Conservation (phyloP, 2,329 filamentous ascomycete genomes). For the Corniculantispora saksenae region DNA sequence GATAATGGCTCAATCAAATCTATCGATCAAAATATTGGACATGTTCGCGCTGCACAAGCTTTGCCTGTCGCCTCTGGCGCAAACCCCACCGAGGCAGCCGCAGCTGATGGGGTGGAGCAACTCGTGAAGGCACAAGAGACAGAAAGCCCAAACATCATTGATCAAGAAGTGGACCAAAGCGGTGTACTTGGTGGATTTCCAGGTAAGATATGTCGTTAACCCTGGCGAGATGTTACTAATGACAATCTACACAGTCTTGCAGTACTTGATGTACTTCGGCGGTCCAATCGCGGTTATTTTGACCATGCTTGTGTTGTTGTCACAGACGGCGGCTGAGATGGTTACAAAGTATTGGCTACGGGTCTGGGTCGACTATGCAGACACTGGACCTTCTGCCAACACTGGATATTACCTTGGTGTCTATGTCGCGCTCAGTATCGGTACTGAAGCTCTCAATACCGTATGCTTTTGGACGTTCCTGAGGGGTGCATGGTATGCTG, state of each 20-base stretch:
- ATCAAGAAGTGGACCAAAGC: conserved; percentile 21
- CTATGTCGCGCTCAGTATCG: conserved; percentile 50
- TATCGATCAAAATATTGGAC: conserved; percentile 46
- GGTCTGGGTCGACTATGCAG: conserved; percentile 54
- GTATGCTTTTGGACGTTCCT: conserved; percentile 48
- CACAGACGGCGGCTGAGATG: conserved; percentile 43
- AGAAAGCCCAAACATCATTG: neutral
- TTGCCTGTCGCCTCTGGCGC: conserved; percentile 26
- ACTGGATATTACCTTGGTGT: conserved; percentile 54
- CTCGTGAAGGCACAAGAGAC: neutral
- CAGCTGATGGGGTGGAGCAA: neutral
- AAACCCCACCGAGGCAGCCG: neutral
- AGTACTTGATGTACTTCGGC: conserved; percentile 55
- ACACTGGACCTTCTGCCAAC: conserved; percentile 38
- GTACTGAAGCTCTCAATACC: conserved; percentile 42
- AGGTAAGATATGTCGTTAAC: neutral
- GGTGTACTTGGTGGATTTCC: conserved; percentile 35
- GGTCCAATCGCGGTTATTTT: conserved; percentile 42
- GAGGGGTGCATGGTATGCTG: conserved; percentile 57
- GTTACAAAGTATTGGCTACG: conserved; percentile 50
- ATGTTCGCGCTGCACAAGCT: conserved; percentile 45
- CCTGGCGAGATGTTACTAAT: neutral
- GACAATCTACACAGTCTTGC: conserved; percentile 34
- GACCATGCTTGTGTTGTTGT: conserved; percentile 39
- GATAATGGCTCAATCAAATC: conserved; percentile 46